A percentile compares a stretch with the other conserved stretches of the same genome.
phyloP scores from a whole-genome alignment of 2,329 filamentous ascomycete species.

The Neofusicoccum sp. region DNA sequence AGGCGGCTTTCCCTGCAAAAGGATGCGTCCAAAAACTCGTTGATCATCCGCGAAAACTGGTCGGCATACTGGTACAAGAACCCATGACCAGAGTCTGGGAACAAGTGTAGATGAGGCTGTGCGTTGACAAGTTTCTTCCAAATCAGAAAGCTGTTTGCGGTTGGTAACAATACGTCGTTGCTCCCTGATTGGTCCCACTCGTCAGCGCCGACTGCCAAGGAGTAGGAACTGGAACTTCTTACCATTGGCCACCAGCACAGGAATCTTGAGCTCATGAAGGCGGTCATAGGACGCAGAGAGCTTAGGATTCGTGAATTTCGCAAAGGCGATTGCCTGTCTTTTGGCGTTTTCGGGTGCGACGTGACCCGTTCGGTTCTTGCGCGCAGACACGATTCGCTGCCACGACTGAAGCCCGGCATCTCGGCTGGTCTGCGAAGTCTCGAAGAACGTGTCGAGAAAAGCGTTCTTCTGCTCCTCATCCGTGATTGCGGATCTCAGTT shows the following conservation, averaged over 20 bases:
- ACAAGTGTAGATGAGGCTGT: slow-evolving; percentile 26
- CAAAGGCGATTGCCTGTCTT: slow-evolving; percentile 18
- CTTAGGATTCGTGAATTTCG: slow-evolving; percentile 21
- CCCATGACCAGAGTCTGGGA: slow-evolving; percentile 27
- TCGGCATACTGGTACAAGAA: slow-evolving; percentile 29
- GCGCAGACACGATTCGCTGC: neutral
- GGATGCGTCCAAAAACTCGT: slow-evolving; percentile 21
- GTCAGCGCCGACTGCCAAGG: neutral
- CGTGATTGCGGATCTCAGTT: neutral
- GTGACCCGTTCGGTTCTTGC: slow-evolving; percentile 6
- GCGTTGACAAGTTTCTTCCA: slow-evolving; percentile 25
- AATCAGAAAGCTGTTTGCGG: slow-evolving; percentile 25
- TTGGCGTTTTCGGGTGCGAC: slow-evolving; percentile 17
- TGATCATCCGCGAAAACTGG: slow-evolving; percentile 24
- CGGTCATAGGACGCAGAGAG: slow-evolving; percentile 26
- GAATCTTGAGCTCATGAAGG: slow-evolving; percentile 32
- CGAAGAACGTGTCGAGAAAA: slow-evolving; percentile 23
- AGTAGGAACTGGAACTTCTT: neutral
- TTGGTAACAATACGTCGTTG: slow-evolving; percentile 27
- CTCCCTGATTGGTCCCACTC: neutral
- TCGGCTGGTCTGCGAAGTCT: slow-evolving; percentile 21
- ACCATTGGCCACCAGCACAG: slow-evolving; percentile 35
- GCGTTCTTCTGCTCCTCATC: slow-evolving; percentile 17
- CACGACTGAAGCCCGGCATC: slow-evolving; percentile 18
- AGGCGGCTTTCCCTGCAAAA: neutral